Base-by-base conservation (phyloP, 1,284 basidiomycete genomes). In the Apiotrichum laibachii region DNA sequence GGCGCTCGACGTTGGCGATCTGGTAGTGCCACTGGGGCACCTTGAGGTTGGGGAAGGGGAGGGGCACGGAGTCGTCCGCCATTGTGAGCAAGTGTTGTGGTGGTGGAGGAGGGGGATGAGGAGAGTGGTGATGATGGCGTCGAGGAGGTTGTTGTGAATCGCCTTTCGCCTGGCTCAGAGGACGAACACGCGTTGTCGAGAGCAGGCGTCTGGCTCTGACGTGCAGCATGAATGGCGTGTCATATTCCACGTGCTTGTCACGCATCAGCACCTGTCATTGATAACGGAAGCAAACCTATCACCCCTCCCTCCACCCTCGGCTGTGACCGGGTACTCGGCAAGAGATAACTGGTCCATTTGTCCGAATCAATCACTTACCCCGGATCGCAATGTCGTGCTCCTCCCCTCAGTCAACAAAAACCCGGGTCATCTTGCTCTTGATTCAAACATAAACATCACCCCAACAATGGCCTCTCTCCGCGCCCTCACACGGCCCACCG, bases 41-140 rank as follows among this genome's bases (percentile, higher is more conserved):
- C 21, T 82, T 80, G 57, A 93, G 85, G 73, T 95, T 92, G 15
- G 92, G 92, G 65, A 89, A 88, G 0, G 90, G 90, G 35, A 90
- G 82, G 2, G 91, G 85, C 31, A 85, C 81, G 45, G 72, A 70
- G 67, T 94, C 91, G 79, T 92, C 90, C 53, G 89, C 84, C 90
- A 92, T 92, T 66, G 64, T 71, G 26, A 4, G 26, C 7, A 7
- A 31, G 26, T 53, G 51, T 21, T 13, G 49, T 19, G 34, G 13
- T 40, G 35, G 9, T 12, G 37, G 8, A 40, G 47, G 33, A 35
- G 33, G 51, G 33, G 39, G 55, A 22, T n/a, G 21, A 40, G 9
- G 50, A 48, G 16, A 3, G 21, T 4, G 21, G 22, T 10, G 55
- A 11, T 51, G 34, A 22, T 45, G 34, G 35, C n/a, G 33, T 21